phyloP scores from a whole-genome alignment of 768 basidiomycete genomes.

The Leccinum subtestaceum region DNA sequence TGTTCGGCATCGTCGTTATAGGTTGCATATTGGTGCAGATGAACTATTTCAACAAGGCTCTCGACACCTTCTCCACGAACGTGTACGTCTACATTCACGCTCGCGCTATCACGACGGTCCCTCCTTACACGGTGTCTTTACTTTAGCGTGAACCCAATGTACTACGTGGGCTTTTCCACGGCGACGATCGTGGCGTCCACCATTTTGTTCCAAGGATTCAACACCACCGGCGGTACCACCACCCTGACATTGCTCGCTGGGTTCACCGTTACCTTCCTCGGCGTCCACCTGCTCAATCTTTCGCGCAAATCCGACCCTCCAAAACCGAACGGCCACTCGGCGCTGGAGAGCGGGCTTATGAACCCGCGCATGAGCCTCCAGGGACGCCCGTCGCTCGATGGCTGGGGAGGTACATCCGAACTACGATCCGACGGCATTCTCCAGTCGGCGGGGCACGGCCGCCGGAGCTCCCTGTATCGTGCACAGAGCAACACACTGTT shows the following conservation, averaged over 20 bases:
- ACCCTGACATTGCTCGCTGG: constrained; percentile 87
- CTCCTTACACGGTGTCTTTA: constrained; percentile 28
- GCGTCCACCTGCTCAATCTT: constrained; percentile 90
- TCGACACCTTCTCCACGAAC: constrained; percentile 96
- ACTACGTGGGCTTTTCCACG: constrained; percentile 95
- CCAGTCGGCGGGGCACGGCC: constrained; percentile 49
- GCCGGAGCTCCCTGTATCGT: constrained; percentile 64
- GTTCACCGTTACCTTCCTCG: constrained; percentile 91
- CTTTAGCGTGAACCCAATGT: constrained; percentile 90
- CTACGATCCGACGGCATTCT: constrained; percentile 26
- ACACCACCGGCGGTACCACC: constrained; percentile 78
- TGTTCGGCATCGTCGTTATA: constrained; percentile 81
- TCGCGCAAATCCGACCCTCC: constrained; percentile 58
- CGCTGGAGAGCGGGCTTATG: constrained; percentile 66
- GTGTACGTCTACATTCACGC: constrained; percentile 58
- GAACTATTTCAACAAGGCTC: constrained; percentile 98
- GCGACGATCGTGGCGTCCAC: constrained; percentile 91
- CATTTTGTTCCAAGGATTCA: constrained; percentile 96
- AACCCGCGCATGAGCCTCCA: constrained; percentile 79
- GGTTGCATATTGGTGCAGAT: constrained; percentile 89
- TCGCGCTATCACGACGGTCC: background rate
- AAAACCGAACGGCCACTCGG: constrained; percentile 44
- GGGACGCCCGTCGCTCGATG: constrained; percentile 78
- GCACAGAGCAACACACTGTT: constrained; percentile 68
- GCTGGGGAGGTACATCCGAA: constrained; percentile 50